Conservation (phyloP, 2,329 filamentous ascomycete species). For the Macrophomina tecta region DNA sequence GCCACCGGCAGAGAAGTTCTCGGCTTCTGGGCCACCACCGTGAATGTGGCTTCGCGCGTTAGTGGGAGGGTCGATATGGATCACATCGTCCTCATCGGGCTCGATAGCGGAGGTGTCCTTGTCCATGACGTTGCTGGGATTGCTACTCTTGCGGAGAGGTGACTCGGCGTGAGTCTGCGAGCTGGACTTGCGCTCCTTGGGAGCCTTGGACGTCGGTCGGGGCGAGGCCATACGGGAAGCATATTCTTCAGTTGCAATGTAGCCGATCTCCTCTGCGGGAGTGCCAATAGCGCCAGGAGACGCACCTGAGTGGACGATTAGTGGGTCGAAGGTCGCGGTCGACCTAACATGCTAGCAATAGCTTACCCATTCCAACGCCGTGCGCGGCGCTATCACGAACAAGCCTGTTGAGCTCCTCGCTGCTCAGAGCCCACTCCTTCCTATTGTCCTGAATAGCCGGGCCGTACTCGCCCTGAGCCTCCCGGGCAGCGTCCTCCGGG, state of each 20-base stretch:
- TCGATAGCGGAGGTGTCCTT: conserved; percentile 43
- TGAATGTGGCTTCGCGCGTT: conserved; percentile 51
- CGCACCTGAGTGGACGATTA: conserved; percentile 64
- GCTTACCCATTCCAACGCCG: conserved; percentile 60
- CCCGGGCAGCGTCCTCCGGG: conserved; percentile 76
- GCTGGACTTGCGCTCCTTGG: conserved; percentile 54
- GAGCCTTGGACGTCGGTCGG: conserved; percentile 54
- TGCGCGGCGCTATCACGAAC: conserved; percentile 71
- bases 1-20: conserved; percentile 56
- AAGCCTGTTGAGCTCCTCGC: conserved; percentile 87
- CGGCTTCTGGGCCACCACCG: conserved; percentile 57
- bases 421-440: conserved; percentile 84
- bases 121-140: conserved; percentile 44
- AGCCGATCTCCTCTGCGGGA: conserved; percentile 89
- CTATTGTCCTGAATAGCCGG: conserved; percentile 64
- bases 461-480: conserved; percentile 72
- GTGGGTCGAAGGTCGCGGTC: conserved; percentile 28
- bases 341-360: conserved; percentile 29
- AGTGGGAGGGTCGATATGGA: conserved; percentile 77
- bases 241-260: conserved; percentile 85
- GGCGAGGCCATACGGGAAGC: conserved; percentile 77
- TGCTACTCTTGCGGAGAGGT: conserved; percentile 58
- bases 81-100: conserved; percentile 60
- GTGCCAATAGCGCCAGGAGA: conserved; percentile 70
- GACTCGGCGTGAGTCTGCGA: conserved; percentile 57